Base-by-base conservation (phyloP, 331 rosid species). In the Quercus tomentella region DNA sequence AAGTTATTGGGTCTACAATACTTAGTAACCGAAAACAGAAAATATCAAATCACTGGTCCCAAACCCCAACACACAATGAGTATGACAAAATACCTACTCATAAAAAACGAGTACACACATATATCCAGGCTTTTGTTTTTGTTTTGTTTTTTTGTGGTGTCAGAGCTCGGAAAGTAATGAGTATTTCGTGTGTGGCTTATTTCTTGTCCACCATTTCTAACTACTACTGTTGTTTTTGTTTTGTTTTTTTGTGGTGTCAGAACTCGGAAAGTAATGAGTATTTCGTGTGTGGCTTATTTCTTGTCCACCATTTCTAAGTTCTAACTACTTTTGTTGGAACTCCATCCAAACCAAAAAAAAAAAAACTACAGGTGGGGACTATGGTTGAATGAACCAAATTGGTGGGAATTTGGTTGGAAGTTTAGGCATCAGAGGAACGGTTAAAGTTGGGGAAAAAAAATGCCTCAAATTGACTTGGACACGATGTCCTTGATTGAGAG, bases 361-460 rank as follows among this genome's bases (percentile, higher is more conserved):
- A 26, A 54, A 26, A 25, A 9, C 8, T 26, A 26, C 71, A 63
- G 60, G 70, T 12, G 45, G 45, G 11, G 45, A 37, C 45, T 8
- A 2, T 37, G 45, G 45, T 37, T 37, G 45, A 37, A 37, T 37
- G 45, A 37, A 37, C 45, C 45, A 37, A 37, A 58, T 20, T 11
- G 70, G 77, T 56, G 30, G 89, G 80, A 79, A 49, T 82, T 82
- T 79, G 89, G 89, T 86, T 84, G 78, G 80, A 86, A 61, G 86
- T 25, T 67, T 73, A n/a, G 2, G 80, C 73, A 82, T 86, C 82
- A 74, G 16, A 66, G 12, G 28, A 22, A 62, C 26, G 79, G 73
- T 31, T 56, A 45, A 55, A 70, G 66, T 79, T 62, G 41, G 81
- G 72, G 70, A 57, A 57, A 4, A 12, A 49, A 37, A 7, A 4